Conservation (phyloP, 345 rosid genomes). For the Aquilaria yunnanensis region DNA sequence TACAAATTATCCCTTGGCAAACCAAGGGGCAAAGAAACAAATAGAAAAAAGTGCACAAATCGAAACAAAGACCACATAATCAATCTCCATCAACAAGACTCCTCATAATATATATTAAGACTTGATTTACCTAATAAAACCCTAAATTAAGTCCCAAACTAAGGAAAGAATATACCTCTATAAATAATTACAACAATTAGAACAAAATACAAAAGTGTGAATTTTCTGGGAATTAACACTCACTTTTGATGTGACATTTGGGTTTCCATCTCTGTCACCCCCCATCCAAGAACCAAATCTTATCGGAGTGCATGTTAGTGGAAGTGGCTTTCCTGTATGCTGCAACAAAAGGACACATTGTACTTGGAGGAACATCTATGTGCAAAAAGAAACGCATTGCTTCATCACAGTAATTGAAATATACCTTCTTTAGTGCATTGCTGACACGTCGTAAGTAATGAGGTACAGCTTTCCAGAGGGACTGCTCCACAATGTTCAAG, state of each 20-base stretch:
- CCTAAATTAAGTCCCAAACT: not conserved
- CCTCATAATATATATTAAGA: no score
- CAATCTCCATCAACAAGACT: no score
- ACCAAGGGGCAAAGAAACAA: no score
- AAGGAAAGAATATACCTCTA: not conserved
- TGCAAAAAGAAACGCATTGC: conserved; percentile 7
- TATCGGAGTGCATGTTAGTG: conserved; percentile 85
- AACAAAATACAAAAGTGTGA: no score
- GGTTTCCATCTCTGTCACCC: conserved; percentile 98
- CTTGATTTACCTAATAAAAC: no score
- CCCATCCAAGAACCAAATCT: conserved; percentile 99
- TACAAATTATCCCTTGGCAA: no score
- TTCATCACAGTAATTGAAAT: conserved; percentile 7
- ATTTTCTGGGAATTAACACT: not conserved
- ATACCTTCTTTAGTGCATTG: conserved; percentile 82
- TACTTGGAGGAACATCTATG: conserved; percentile 2
- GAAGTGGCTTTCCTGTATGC: conserved; percentile 85
- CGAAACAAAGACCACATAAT: no score
- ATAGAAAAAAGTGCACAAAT: no score
- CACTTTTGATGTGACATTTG: conserved; percentile 89
- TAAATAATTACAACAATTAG: no score
- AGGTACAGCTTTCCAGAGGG: conserved; percentile 94
- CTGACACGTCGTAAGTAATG: conserved; percentile 90
- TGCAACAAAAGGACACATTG: conserved; percentile 14
- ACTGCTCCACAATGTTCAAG: conserved; percentile 94